phyloP scores from a whole-genome alignment of 2,329 filamentous ascomycete species.

The Ascochyta fabae region DNA sequence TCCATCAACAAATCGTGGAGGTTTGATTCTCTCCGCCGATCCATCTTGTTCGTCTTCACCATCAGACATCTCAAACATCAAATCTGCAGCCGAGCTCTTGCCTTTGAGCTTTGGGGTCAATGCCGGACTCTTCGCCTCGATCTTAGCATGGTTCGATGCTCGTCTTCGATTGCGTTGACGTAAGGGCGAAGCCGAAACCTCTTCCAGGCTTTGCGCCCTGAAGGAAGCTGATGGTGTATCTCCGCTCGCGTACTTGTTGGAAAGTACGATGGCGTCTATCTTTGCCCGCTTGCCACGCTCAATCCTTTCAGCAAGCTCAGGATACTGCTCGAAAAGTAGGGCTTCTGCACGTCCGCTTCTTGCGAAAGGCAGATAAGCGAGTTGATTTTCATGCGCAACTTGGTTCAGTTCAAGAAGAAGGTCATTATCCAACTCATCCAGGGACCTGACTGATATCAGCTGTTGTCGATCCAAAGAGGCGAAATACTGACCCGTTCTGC shows the following conservation, averaged over 20 bases:
- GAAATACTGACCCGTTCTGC: constrained; percentile 70
- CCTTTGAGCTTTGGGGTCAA: constrained; percentile 72
- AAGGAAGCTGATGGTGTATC: constrained; percentile 70
- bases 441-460: constrained; percentile 57
- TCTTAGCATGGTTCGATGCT: constrained; percentile 53
- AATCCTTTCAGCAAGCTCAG: constrained; percentile 68
- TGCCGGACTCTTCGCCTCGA: constrained; percentile 63
- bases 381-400: constrained; percentile 81
- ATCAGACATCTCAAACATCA: constrained; percentile 96
- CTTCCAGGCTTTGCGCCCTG: constrained; percentile 70
- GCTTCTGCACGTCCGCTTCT: constrained; percentile 76
- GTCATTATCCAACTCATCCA: constrained; percentile 85
- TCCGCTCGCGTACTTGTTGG: constrained; percentile 66
- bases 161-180: constrained; percentile 51
- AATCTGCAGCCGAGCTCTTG: constrained; percentile 72
- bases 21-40: constrained; percentile 25
- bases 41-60: constrained; percentile 56
- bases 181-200: constrained; percentile 58
- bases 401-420: constrained; percentile 81
- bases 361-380: constrained; percentile 76
- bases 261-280: constrained; percentile 78
- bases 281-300: constrained; percentile 72
- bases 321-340: constrained; percentile 68
- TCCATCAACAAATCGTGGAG: constrained; percentile 28
- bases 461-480: not conserved